Base-by-base conservation (phyloP, 1,139 yeast species). In the Eremothecium sinecaudum region DNA sequence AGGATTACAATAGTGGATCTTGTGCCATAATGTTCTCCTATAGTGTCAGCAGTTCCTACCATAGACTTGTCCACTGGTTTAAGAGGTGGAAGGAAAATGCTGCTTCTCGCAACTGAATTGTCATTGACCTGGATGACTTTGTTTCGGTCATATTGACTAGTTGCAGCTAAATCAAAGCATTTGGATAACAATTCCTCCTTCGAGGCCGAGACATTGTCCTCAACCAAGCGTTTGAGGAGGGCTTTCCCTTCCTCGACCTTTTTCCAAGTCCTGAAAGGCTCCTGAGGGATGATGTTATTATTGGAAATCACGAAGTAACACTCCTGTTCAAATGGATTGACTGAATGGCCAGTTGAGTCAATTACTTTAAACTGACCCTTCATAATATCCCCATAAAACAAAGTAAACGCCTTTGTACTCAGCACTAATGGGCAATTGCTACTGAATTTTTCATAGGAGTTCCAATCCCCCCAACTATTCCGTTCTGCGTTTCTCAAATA, bases 1-100 rank as follows among this genome's bases (percentile, higher is more conserved):
- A 84, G 51, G 4, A 87, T 66, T 1, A 86, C 71, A 0, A 94
- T 84, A 51, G 86, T 95, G 0, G 96, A 83, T 35, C 97, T 62
- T 0, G 98, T 90, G 0, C 96, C 97, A 49, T 87, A 90, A 47
- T 66, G 74, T 18, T 61, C 58, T 0, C 82, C 81, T 11, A 57
- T 56, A 2, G 58, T 46, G 10, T 43, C 33, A 7, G 61, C 51
- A 3, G 56, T 52, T 3, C 62, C 62, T 18, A 48, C 51, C 12
- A 16, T 13, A 43, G 64, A 61, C n/a, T 53, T 34, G 9, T 48
- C 48, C 2, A 56, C 39, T 1, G 60, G 56, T 24, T 44, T 41
- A 21, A 62, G 42, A 1, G 86, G 81, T 1, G 94, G 94, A 8
- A 84, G 72, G 49, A 75, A 83, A 3, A 87, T 73, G 4, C 84